Conservation (phyloP, 139 green algal genomes). For the Astrephomene gubernaculifera region DNA sequence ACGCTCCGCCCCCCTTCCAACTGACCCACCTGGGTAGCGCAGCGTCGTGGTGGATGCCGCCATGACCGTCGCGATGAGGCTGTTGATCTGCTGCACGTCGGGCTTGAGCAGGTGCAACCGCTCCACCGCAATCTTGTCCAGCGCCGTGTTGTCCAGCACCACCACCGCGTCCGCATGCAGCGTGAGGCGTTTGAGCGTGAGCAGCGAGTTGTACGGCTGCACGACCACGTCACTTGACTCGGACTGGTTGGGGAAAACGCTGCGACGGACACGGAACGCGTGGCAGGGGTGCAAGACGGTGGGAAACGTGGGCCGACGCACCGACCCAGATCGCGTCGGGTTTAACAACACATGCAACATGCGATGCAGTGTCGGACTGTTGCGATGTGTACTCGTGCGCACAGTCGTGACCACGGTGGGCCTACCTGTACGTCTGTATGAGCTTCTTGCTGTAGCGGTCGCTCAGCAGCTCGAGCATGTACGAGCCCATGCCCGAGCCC, state of each 20-base stretch:
- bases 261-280: constrained; percentile 54
- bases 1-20: no score
- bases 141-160: constrained; percentile 93
- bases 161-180: constrained; percentile 94
- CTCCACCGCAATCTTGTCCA: constrained; percentile 91
- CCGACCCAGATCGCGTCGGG: no score
- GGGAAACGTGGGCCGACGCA: no score
- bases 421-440: constrained; percentile 92
- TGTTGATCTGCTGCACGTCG: constrained; percentile 88
- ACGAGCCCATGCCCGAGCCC: constrained; percentile 96
- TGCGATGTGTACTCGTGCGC: no score
- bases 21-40: constrained; percentile 88
- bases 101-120: constrained; percentile 77
- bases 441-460: constrained; percentile 95
- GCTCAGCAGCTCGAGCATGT: constrained; percentile 96
- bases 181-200: constrained; percentile 97
- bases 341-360: no score
- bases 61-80: constrained; percentile 98
- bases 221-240: constrained; percentile 97
- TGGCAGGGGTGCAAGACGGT: no score
- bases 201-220: constrained; percentile 99
- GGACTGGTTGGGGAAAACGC: constrained; percentile 98
- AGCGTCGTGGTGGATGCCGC: constrained; percentile 97
- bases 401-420: no score
- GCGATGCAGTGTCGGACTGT: no score